Evolutionary conservation across 179 eudicot species (phyloP), one percentile per base, ranked within the genome.

Genomic region (Pouteria campechiana): DNA sequence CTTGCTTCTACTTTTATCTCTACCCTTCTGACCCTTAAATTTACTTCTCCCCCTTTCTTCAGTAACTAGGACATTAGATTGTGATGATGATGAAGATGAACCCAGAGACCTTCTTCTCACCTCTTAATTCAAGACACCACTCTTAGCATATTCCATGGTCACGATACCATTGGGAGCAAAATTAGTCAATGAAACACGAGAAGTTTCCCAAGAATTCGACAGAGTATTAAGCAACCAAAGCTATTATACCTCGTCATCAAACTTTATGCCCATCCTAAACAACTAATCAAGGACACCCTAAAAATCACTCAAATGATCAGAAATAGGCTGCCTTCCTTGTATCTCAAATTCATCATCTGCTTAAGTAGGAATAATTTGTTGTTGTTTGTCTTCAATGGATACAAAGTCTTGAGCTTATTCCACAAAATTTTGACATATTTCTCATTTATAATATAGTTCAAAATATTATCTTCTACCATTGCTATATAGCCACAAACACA

Each of bases 381-480:
- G 23, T 51, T 64, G 0, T 56, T 47, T 2, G 21, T 52, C 25
- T 64, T 58, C 3, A 41, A 28, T 7, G 60, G 56, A 48, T 64
- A 58, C 18, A 58, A 37, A 16, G 33, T 11, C 24, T 53, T 52
- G 47, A 64, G 57, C 15, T 52, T 58, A 2, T 14, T 16, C 67
- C 60, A 61, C 22, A 64, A 21, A 7, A 33, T 13, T 6, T 31
- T 39, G 7, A 58, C 54, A 33, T 57, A 16, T 13, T 25, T 34
- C 18, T 57, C 70, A 13, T 14, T 35, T 17, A 14, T 46, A 7
- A 60, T 46, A 32, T 61, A 56, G 42, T 61, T 53, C 20, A 32
- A 48, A 41, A 61, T 46, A 54, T 54, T 48, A 30, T 61, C 41
- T 34, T 61, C 67, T 0, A 54, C 41, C 55, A 54, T 12, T 54